Base-by-base conservation (phyloP, 1,139 yeast genomes). In the Yamadazyma atlantica region DNA sequence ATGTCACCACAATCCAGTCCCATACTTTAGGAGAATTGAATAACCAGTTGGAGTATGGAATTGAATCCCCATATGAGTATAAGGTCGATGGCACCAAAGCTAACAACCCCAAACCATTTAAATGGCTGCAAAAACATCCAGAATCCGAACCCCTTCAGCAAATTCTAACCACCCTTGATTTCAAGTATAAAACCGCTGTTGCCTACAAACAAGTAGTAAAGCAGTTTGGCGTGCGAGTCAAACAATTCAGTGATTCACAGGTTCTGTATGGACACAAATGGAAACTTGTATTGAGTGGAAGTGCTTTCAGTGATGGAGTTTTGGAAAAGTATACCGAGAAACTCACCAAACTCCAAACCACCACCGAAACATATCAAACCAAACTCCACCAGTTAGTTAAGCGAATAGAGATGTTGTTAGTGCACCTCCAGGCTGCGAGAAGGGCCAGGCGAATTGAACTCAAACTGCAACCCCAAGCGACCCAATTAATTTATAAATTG, bases 191-290 rank as follows among this genome's bases (percentile, higher is more conserved):
- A n/a, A 4, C 9, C n/a, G 4, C 11, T 10, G 5, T 7, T 7
- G 26, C 9, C 11, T 23, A 23, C 12, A 23, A 23, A n/a, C 12
- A 23, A 23, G 26, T 4, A n/a, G 6, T 23, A 11, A 23, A 23
- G n/a, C 26, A n/a, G 12, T 44, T 40, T 22, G 33, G 30, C 17
- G 29, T 34, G 9, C 29, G 29, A 5, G 21, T 42, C 2, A 21
- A 27, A 11, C 36, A 33, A 21, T 56, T 54, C 34, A 34, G 40
- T 35, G 34, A 38, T 14, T 26, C 22, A 8, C 63, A 58, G 39
- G 31, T 38, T 12, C 25, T 30, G 16, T 54, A 48, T 36, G 45
- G 55, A 11, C 33, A 32, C 6, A 9, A 35, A n/a, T 58, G 62
- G 63, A 33, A 45, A 11, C 19, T 32, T 2, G 36, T 54, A 2